Percentiles rank a stretch among this genome's conserved stretches.
Evolutionary conservation across 2,329 filamentous ascomycete genomes (phyloP).

Genomic region (Penicillium sp.): DNA sequence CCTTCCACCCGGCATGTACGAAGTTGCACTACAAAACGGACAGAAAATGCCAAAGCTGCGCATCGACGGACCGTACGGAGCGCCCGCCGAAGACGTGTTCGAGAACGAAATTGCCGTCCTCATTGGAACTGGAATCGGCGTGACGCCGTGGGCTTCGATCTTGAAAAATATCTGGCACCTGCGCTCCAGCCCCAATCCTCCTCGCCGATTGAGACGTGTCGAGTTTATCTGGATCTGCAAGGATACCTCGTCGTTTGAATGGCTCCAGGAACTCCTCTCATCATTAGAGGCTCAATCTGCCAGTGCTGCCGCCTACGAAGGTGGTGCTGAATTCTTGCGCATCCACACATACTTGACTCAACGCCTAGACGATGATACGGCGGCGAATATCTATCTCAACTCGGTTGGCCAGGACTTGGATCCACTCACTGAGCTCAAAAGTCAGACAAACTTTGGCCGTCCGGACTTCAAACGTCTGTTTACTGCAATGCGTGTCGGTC

Average conservation of each 20-base stretch:
- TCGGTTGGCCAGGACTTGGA: conserved; percentile 82
- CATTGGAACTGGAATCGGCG: conserved; percentile 77
- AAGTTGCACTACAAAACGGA: conserved; percentile 88
- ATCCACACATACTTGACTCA: conserved; percentile 98
- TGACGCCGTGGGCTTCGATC: conserved; percentile 81
- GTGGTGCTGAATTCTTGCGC: conserved; percentile 71
- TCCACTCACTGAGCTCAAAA: conserved; percentile 84
- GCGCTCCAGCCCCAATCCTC: conserved; percentile 82
- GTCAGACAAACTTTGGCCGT: conserved; percentile 88
- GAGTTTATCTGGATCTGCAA: conserved; percentile 99
- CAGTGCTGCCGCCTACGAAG: conserved; percentile 56
- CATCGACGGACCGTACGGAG: conserved; percentile 93
- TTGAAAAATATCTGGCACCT: conserved; percentile 98
- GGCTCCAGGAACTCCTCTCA: conserved; percentile 92
- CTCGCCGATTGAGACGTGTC: conserved; percentile 80
- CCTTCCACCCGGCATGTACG: conserved; percentile 98
- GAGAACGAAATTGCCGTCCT: conserved; percentile 77
- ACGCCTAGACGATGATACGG: conserved; percentile 82
- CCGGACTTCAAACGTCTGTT: conserved; percentile 83
- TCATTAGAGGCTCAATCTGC: conserved; percentile 84
- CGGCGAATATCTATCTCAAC: conserved; percentile 96
- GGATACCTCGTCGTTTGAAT: conserved; percentile 92
- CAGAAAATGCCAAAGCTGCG: conserved; percentile 85
- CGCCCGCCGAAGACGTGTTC: conserved; percentile 96
- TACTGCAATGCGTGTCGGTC: conserved; percentile 77